Conservation (phyloP, 352 stramenopile species). For the Plasmopara muralis region DNA sequence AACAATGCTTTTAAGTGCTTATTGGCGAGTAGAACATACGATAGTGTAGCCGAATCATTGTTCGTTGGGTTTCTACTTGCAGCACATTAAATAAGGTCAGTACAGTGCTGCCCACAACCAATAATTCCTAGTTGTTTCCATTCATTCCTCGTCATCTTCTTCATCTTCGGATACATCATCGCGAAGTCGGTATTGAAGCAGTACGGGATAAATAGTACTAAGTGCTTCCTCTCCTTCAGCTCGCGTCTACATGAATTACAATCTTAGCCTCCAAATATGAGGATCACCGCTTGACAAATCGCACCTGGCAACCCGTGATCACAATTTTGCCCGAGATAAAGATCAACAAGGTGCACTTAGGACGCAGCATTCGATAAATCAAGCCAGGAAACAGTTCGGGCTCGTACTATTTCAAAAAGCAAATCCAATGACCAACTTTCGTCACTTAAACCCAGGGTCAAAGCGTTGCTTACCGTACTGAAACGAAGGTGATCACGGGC, state of each 20-base stretch:
- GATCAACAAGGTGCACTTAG: constrained; percentile 98
- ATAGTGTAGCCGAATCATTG: constrained; percentile 12
- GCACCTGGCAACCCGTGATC: constrained; percentile 88
- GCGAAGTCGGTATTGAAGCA: constrained; percentile 41
- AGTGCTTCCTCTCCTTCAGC: constrained; percentile 38
- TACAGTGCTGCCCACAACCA: not conserved
- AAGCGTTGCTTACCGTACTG: constrained; percentile 42
- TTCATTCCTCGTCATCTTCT: constrained; percentile 10
- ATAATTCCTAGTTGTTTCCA: too few species aligned
- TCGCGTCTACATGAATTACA: constrained; percentile 11
- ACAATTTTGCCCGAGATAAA: constrained; percentile 99
- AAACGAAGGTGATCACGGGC: constrained; percentile 50
- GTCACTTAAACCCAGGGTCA: not conserved
- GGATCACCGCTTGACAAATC: not conserved
- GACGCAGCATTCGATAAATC: constrained; percentile 96
- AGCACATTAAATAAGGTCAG: constrained; percentile 23
- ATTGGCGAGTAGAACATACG: constrained; percentile 9
- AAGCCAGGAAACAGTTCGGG: constrained; percentile 99
- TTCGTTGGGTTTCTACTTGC: constrained; percentile 16
- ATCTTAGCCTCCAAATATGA: too few species aligned
- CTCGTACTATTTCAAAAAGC: constrained; percentile 82
- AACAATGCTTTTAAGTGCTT: constrained; percentile 12
- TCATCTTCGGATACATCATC: constrained; percentile 24
- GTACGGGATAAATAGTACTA: constrained; percentile 49
- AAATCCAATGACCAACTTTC: not conserved